A percentile compares a stretch with the other conserved stretches of the same genome.
Evolutionary conservation across 345 rosid genomes (phyloP).

Genomic region (Brassica napus): DNA sequence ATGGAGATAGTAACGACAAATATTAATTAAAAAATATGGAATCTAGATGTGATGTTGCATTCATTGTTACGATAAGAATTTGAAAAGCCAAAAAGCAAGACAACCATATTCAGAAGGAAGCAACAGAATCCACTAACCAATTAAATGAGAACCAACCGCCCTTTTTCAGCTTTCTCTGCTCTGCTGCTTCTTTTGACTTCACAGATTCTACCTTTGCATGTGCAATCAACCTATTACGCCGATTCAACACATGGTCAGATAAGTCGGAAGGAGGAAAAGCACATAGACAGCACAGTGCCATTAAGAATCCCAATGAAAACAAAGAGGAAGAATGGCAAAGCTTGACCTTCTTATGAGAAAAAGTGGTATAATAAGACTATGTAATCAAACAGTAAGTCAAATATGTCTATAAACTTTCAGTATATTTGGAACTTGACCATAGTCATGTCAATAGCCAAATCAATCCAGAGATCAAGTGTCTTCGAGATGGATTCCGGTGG

Average conservation of each 20-base stretch:
- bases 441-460: constrained; percentile 19
- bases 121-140: constrained; percentile 57
- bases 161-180: constrained; percentile 70
- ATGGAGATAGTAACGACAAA: constrained; percentile 29
- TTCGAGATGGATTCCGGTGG: not conserved
- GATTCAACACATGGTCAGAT: constrained; percentile 25
- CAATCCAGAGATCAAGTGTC: constrained; percentile 24
- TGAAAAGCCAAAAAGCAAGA: constrained; percentile 21
- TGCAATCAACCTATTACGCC: constrained; percentile 78
- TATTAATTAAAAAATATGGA: constrained; percentile 5
- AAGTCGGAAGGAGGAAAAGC: constrained; percentile 9
- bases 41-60: constrained; percentile 1
- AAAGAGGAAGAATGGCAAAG: constrained; percentile 15
- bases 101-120: constrained; percentile 5
- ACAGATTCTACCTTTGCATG: constrained; percentile 98
- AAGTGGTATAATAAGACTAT: constrained; percentile 1
- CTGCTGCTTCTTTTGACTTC: constrained; percentile 90
- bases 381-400: constrained; percentile 5
- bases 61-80: constrained; percentile 8
- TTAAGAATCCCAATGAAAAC: constrained; percentile 19
- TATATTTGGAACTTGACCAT: constrained; percentile 13
- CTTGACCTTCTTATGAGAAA: constrained; percentile 17
- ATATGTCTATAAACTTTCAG: not conserved
- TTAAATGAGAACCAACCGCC: constrained; percentile 86
- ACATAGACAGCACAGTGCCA: constrained; percentile 10